Evolutionary conservation across 139 green algal genomes (phyloP), one percentile per base, ranked within the genome.

Genomic region (Cymbomonas tetramitiformis): DNA sequence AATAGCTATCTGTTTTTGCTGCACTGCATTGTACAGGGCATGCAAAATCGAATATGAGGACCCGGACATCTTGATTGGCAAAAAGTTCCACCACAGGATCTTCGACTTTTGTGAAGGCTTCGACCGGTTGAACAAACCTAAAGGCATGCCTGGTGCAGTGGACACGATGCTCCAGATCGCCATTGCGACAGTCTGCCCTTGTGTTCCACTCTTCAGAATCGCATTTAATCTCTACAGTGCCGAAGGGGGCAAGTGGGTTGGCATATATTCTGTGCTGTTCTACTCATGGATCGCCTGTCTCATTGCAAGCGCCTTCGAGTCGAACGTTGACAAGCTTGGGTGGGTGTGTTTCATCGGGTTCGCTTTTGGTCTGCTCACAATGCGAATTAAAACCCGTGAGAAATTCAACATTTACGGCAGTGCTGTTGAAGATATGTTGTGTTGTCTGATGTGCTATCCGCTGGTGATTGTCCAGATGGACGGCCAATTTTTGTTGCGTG

Each of bases 1-100:
- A n/a, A 25, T 68, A 1, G 58, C 57, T 28, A 34, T 73, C 58
- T 67, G 56, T 44, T 67, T 67, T 31, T 48, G 59, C 9, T 68
- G 58, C 30, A 31, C 25, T 3, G 30, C 51, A 26, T 51, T 68
- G 36, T 68, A 18, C 32, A 32, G 29, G 23, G 44, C 30, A 1
- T 18, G 48, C 30, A 19, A 46, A 8, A 18, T 21, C 2, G 30
- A 65, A 10, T 7, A 46, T 18, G 39, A 47, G 31, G 34, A 40
- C 26, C 41, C 19, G 15, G 51, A 68, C 29, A n/a, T 46, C 12
- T 15, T 2, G 30, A 8, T 50, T 6, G 12, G 25, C 12, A 40
- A 44, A 6, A 9, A 24, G 28, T 55, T 64, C 29, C n/a, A 18
- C 40, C 31, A 30, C 1, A 30, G 15, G 23, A 10, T 41, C 2